Conservation (phyloP, 495 filamentous ascomycete genomes). For the Penicillium egyptiacum region DNA sequence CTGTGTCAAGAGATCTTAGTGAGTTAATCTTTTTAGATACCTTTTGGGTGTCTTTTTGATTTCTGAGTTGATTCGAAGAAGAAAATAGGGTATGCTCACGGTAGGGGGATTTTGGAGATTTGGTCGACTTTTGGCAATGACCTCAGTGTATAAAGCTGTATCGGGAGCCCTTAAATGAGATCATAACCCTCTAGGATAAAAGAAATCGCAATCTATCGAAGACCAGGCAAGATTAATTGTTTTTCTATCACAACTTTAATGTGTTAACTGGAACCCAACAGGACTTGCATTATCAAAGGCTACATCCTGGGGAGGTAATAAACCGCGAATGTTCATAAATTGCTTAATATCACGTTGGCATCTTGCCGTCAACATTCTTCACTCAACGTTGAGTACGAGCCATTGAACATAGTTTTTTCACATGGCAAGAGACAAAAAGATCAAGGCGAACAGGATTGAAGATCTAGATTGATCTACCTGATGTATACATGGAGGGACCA, state of each 20-base stretch:
- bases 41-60: no score
- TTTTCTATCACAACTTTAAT: not conserved
- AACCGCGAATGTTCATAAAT: not conserved
- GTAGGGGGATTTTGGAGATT: not conserved
- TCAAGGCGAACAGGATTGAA: not conserved
- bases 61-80: not conserved
- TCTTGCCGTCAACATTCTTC: not conserved
- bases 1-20: not conserved
- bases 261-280: not conserved
- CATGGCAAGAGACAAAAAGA: not conserved
- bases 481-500: no score
- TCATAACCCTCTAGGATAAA: not conserved
- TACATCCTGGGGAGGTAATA: not conserved
- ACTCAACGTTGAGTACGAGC: conserved; percentile 2
- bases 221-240: not conserved
- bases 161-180: not conserved
- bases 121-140: not conserved
- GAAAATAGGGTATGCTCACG: not conserved
- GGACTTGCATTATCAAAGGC: not conserved
- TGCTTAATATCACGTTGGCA: not conserved
- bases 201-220: not conserved
- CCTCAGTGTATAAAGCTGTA: not conserved
- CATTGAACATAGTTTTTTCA: not conserved
- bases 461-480: no score
- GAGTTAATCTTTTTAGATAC: no score